Percentiles rank a stretch among this genome's conserved stretches.
Evolutionary conservation across 2,329 filamentous ascomycete genomes (phyloP).

Genomic region (Aquanectria penicillioides): DNA sequence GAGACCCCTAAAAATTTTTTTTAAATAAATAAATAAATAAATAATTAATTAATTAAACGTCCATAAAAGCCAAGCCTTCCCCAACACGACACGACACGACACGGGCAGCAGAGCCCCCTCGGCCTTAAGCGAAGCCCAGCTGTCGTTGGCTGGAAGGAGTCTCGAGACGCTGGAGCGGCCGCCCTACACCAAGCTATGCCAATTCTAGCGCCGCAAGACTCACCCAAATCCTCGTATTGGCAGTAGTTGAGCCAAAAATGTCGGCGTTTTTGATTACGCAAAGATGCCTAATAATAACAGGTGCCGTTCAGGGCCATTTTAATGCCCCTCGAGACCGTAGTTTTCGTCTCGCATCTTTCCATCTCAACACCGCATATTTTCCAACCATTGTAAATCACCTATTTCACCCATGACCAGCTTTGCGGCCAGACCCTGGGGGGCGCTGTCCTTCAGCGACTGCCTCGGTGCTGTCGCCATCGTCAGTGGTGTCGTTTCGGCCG

Average conservation of each 20-base stretch:
- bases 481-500: slow-evolving; percentile 33
- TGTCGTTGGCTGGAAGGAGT: neutral
- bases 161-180: slow-evolving; percentile 5
- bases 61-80: too few species aligned
- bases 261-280: slow-evolving; percentile 6
- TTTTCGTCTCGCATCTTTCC: neutral
- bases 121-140: neutral
- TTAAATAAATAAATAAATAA: too few species aligned
- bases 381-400: neutral
- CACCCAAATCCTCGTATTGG: slow-evolving; percentile 6
- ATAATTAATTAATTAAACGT: too few species aligned
- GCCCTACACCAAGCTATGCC: slow-evolving; percentile 13
- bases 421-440: slow-evolving; percentile 29
- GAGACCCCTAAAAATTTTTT: too few species aligned
- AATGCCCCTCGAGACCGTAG: neutral
- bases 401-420: slow-evolving; percentile 24
- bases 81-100: too few species aligned
- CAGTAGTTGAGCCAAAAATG: neutral
- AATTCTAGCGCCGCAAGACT: neutral
- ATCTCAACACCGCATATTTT: slow-evolving; percentile 1
- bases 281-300: neutral
- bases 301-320: neutral
- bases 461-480: slow-evolving; percentile 33
- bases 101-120: neutral
- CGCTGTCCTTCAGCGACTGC: slow-evolving; percentile 21